Evolutionary conservation across 225 moss, liverwort and hornwort species (phyloP).

Genomic region (Marchantia polymorpha): DNA sequence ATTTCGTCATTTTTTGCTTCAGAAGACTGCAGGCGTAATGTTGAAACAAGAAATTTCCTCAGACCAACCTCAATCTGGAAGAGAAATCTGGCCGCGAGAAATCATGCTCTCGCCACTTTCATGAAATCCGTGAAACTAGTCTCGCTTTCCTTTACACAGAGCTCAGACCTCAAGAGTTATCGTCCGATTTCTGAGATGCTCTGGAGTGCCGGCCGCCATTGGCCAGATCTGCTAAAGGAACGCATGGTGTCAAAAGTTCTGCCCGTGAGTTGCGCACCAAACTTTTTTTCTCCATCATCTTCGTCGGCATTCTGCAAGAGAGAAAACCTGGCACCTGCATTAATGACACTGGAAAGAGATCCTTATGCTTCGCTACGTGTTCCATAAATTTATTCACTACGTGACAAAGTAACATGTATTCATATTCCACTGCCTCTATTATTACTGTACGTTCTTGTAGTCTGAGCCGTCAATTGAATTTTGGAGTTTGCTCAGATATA

Average conservation of each 20-base stretch:
- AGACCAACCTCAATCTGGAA: not conserved
- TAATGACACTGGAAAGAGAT: too few species aligned
- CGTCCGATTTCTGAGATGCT: slow-evolving; percentile 45
- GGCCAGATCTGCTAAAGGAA: slow-evolving; percentile 35
- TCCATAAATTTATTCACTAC: too few species aligned
- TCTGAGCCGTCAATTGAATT: too few species aligned
- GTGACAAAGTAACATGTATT: too few species aligned
- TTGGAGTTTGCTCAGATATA: too few species aligned
- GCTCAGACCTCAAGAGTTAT: slow-evolving; percentile 8
- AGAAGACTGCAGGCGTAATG: not conserved
- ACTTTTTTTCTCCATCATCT: not conserved
- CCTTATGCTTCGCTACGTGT: too few species aligned
- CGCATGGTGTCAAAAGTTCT: slow-evolving; percentile 19
- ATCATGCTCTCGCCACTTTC: not conserved
- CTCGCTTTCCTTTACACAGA: not conserved
- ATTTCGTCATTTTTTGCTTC: not conserved
- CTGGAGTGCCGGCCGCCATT: slow-evolving; percentile 48
- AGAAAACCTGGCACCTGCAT: not conserved
- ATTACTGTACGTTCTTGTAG: too few species aligned
- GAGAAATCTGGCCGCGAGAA: not conserved
- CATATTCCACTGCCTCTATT: too few species aligned
- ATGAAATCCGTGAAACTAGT: not conserved
- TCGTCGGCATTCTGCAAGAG: slow-evolving; percentile 17
- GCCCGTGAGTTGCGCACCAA: not conserved
- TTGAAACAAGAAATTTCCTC: not conserved